Conservation (phyloP, 768 basidiomycete species). For the Trametes cingulata region DNA sequence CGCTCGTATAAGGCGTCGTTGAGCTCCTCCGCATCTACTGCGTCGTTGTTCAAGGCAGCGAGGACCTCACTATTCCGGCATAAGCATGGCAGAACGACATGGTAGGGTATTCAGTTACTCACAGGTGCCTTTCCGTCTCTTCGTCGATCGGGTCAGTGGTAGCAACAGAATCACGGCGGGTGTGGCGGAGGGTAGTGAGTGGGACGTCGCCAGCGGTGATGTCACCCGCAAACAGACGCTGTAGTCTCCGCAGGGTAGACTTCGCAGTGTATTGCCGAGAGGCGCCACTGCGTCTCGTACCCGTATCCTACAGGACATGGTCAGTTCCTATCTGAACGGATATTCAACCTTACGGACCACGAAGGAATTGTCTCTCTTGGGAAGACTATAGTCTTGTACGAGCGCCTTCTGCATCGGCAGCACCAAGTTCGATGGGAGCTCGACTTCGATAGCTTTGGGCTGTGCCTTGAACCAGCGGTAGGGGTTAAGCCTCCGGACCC, state of each 20-base stretch:
- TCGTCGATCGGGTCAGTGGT: conserved; percentile 43
- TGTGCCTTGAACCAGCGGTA: conserved; percentile 81
- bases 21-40: conserved; percentile 48
- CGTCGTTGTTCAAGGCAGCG: conserved; percentile 62
- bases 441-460: conserved; percentile 70
- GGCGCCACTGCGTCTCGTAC: conserved; percentile 23
- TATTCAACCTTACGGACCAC: conserved; percentile 30
- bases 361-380: conserved; percentile 34
- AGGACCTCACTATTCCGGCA: conserved; percentile 59
- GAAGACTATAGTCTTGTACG: conserved; percentile 56
- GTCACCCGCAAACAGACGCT: conserved; percentile 64
- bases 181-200: conserved; percentile 51
- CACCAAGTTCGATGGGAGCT: conserved; percentile 70
- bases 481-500: conserved; percentile 80
- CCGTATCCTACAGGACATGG: conserved; percentile 13
- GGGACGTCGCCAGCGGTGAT: conserved; percentile 55
- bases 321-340: background rate
- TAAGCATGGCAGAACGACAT: background rate
- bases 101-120: conserved; percentile 28
- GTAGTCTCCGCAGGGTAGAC: conserved; percentile 57
- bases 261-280: conserved; percentile 54
- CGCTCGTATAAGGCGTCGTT: conserved; percentile 69
- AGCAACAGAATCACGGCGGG: conserved; percentile 34
- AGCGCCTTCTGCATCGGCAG: conserved; percentile 79
- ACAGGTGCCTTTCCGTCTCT: conserved; percentile 77